These are phyloP conservation scores for Colletotrichum sp. DNA, from an alignment of 2,329 filamentous ascomycete genomes.

Conservation along the genomic window DNA sequence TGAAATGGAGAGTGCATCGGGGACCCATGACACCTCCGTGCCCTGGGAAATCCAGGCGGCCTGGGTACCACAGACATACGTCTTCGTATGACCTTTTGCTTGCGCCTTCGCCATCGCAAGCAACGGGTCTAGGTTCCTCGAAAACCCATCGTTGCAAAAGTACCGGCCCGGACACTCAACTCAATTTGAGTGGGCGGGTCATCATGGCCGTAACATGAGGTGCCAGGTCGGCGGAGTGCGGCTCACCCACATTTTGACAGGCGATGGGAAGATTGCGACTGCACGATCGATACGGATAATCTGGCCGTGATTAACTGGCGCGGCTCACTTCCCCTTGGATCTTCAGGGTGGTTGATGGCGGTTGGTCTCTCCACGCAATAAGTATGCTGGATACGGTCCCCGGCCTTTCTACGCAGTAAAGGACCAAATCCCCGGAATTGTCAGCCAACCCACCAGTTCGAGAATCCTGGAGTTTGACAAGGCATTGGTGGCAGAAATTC, in stretches of 20 bases:
- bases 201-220: neutral
- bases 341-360: neutral
- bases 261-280: neutral
- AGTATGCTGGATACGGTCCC: neutral
- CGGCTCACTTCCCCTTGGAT: neutral
- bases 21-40: neutral
- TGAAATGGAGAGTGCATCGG: neutral
- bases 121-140: neutral
- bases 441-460: neutral
- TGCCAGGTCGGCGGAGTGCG: neutral
- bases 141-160: neutral
- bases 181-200: neutral
- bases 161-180: neutral
- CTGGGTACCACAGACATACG: neutral
- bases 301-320: neutral
- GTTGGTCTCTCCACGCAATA: neutral
- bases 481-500: conserved; percentile 1
- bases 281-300: neutral
- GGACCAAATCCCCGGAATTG: conserved; percentile 8
- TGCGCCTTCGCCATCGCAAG: neutral
- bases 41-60: neutral
- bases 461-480: neutral
- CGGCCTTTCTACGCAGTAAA: conserved; percentile 4
- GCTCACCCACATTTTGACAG: conserved; percentile 8
- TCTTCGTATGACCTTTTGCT: neutral